A percentile compares a stretch with the other conserved stretches of the same genome.
Conservation (phyloP, 1,284 basidiomycete species). For the Tranzscheliella williamsii region DNA sequence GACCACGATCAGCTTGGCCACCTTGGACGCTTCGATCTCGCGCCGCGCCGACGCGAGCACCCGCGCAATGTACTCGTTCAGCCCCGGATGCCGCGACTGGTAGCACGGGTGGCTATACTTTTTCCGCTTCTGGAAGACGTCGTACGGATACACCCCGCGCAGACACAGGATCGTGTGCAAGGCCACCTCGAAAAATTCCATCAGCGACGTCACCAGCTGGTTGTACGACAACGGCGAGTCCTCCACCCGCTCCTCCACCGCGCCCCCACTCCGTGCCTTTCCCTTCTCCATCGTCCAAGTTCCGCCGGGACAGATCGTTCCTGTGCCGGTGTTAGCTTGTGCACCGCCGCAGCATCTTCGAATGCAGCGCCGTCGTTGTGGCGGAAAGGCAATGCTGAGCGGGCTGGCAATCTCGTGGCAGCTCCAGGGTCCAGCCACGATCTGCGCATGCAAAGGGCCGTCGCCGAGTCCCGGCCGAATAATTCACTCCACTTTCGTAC, state of each 20-base stretch:
- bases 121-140: slow-evolving; percentile 80
- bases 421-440: no score
- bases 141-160: slow-evolving; percentile 83
- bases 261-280: slow-evolving; percentile 20
- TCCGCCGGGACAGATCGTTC: no score
- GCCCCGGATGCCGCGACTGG: slow-evolving; percentile 82
- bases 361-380: no score
- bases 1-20: slow-evolving; percentile 12
- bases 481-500: no score
- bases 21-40: slow-evolving; percentile 66
- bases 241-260: slow-evolving; percentile 16
- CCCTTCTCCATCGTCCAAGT: slow-evolving; percentile 32
- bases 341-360: no score
- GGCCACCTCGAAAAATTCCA: slow-evolving; percentile 73
- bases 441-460: no score
- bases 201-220: slow-evolving; percentile 31
- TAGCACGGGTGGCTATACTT: slow-evolving; percentile 88
- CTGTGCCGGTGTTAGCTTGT: no score
- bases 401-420: no score
- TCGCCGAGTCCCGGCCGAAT: no score
- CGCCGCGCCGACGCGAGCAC: slow-evolving; percentile 75
- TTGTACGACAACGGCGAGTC: slow-evolving; percentile 41
- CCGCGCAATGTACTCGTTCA: slow-evolving; percentile 84
- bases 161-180: slow-evolving; percentile 89
- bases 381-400: no score